Base-by-base conservation (phyloP, 139 green algal species). In the Picochlorum sp. region DNA sequence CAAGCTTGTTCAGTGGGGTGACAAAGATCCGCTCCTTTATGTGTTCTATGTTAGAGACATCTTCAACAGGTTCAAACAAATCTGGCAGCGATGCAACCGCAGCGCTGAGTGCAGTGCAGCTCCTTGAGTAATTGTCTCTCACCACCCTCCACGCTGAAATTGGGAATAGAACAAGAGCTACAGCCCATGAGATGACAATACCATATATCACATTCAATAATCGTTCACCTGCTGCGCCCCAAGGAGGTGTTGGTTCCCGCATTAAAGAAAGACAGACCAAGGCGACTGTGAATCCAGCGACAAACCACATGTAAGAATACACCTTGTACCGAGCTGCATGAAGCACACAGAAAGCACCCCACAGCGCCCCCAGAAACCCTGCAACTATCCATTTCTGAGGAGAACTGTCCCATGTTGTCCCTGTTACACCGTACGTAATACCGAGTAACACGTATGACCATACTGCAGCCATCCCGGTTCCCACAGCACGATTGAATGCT, bases 221-320 rank as follows among this genome's bases (percentile, higher is more conserved):
- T 34, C 51, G 21, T n/a, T 34, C 20, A 13, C 21, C 51, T 26
- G 26, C 51, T 34, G 23, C 23, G 4, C 7, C 7, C 51, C 51
- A 59, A 38, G 51, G 51, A 15, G 51, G 51, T 18, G 51, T 59
- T 54, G 18, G 13, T 54, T 54, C 47, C 9, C 51, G 51, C n/a
- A 59, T 20, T 18, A 34, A 13, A 34, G 51, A 30, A 5, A 34
- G 11, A 9, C 21, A 38, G 13, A 59, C 51, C 21, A 59, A 23
- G 23, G 51, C 18, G 20, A 59, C 51, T 9, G 51, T 59, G 13
- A 59, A 30, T 30, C 51, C 51, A 59, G 51, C 51, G 14, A 59
- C 51, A 28, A 59, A 34, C 51, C 51, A 59, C 21, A 34, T 34
- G 26, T 59, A 59, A 15, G 20, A 15, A 16, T 59, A 38, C 23